Percentiles rank a stretch among this genome's conserved stretches.
Conservation (phyloP, 2,329 filamentous ascomycete genomes). For the Aureobasidium zeae region DNA sequence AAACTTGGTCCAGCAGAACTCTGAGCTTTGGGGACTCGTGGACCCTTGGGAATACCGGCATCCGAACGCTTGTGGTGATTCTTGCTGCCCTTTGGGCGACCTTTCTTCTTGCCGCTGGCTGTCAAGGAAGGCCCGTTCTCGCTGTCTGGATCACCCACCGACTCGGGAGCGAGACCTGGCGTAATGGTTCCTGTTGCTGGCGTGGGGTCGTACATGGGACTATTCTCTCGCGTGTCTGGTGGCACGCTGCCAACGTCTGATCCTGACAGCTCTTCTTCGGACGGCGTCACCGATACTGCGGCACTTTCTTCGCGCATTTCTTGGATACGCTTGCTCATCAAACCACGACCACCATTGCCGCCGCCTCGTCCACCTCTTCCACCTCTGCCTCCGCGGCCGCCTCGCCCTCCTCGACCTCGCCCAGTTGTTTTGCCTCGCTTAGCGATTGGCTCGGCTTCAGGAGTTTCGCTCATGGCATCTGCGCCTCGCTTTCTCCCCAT, state of each 20-base stretch:
- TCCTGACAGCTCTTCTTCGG: constrained; percentile 21
- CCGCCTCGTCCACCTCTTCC: constrained; percentile 14
- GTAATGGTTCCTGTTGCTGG: constrained; percentile 19
- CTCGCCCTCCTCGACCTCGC: constrained; percentile 15
- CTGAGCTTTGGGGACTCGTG: constrained; percentile 26
- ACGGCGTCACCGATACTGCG: constrained; percentile 20
- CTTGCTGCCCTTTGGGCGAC: constrained; percentile 38
- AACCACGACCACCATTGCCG: constrained; percentile 5
- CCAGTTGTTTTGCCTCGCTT: constrained; percentile 12
- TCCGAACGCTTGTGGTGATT: constrained; percentile 38
- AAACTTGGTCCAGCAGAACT: not conserved
- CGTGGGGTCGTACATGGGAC: not conserved
- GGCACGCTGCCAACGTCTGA: constrained; percentile 22
- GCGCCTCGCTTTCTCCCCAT: constrained; percentile 15
- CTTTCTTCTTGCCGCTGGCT: constrained; percentile 23
- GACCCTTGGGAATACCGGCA: constrained; percentile 42
- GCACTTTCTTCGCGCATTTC: constrained; percentile 38
- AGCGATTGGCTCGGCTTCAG: constrained; percentile 15
- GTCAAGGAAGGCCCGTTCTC: constrained; percentile 10
- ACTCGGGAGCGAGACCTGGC: constrained; percentile 8
- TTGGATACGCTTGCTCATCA: constrained; percentile 32
- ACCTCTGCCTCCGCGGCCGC: constrained; percentile 13
- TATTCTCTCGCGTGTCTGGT: constrained; percentile 17
- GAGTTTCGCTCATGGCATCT: constrained; percentile 17
- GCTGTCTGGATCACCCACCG: not conserved